phyloP scores from a whole-genome alignment of 2,329 filamentous ascomycete species.

The Neopestalotiopsis sp. region DNA sequence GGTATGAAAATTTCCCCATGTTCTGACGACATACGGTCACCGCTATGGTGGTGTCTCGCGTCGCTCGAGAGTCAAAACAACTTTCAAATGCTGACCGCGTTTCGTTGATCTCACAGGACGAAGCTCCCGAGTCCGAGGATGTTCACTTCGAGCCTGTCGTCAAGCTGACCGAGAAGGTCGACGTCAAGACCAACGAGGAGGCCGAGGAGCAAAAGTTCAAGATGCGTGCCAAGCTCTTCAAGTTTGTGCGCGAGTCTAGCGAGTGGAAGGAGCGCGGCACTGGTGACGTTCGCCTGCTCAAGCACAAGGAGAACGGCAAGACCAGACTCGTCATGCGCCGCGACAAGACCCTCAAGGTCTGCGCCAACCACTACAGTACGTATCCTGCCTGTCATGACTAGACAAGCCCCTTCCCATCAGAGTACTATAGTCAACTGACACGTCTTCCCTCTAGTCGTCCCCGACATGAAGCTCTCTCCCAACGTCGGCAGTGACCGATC shows the following conservation, averaged over 20 bases:
- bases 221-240: slow-evolving; percentile 99
- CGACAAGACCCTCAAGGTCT: slow-evolving; percentile 99
- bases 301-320: slow-evolving; percentile 99
- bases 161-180: slow-evolving; percentile 94
- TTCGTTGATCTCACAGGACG: slow-evolving; percentile 45
- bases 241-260: slow-evolving; percentile 87
- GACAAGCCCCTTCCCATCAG: neutral
- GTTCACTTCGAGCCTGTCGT: slow-evolving; percentile 98
- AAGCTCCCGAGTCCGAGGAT: slow-evolving; percentile 85
- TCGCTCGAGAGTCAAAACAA: neutral
- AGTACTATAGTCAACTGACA: neutral
- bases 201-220: slow-evolving; percentile 97
- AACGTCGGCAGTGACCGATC: slow-evolving; percentile 98
- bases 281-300: slow-evolving; percentile 92
- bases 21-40: neutral
- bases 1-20: neutral
- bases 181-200: slow-evolving; percentile 98
- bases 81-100: neutral
- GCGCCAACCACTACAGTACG: slow-evolving; percentile 99
- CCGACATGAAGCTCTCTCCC: slow-evolving; percentile 98
- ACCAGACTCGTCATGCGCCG: slow-evolving; percentile 97
- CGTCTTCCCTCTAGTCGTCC: slow-evolving; percentile 69
- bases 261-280: slow-evolving; percentile 99
- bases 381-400: neutral
- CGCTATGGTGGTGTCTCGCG: neutral